Conservation (phyloP, 352 stramenopile genomes). For the Phytophthora palmivora region DNA sequence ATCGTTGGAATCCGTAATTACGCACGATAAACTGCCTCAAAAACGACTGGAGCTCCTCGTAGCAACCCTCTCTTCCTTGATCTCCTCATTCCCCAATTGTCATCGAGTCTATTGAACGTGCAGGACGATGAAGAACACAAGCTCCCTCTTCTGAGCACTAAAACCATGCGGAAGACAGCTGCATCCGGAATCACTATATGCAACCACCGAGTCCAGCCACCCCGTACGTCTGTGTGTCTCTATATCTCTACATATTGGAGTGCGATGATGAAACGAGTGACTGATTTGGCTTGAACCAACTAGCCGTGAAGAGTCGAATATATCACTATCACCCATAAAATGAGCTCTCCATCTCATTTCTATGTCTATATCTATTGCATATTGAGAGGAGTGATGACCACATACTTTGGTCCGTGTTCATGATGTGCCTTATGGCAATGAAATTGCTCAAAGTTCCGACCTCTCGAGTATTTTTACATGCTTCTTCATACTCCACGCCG, state of each 20-base stretch:
- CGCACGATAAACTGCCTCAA: neutral
- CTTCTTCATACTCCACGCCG: constrained; percentile 91
- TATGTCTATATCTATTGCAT: constrained; percentile 16
- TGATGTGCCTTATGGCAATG: constrained; percentile 92
- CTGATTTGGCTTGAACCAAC: constrained; percentile 92
- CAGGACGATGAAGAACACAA: constrained; percentile 82
- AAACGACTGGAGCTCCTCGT: constrained; percentile 31
- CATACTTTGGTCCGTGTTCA: constrained; percentile 94
- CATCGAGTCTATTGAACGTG: constrained; percentile 16
- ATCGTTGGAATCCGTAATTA: constrained; percentile 5
- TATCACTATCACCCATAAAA: constrained; percentile 95
- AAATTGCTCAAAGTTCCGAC: constrained; percentile 91
- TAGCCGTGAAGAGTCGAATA: constrained; percentile 91
- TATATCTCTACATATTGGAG: constrained; percentile 36
- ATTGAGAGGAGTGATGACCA: constrained; percentile 77
- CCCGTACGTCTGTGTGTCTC: constrained; percentile 30
- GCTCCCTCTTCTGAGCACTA: constrained; percentile 89
- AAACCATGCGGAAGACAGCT: constrained; percentile 80
- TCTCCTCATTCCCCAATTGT: constrained; percentile 39
- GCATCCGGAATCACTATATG: constrained; percentile 93
- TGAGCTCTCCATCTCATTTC: constrained; percentile 69
- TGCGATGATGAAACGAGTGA: constrained; percentile 87
- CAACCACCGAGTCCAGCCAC: constrained; percentile 76
- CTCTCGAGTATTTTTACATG: constrained; percentile 47
- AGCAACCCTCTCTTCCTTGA: neutral